Evolutionary conservation across 2,329 filamentous ascomycete species (phyloP), one percentile per base, ranked within the genome.

Genomic region (Cercospora sojina): DNA sequence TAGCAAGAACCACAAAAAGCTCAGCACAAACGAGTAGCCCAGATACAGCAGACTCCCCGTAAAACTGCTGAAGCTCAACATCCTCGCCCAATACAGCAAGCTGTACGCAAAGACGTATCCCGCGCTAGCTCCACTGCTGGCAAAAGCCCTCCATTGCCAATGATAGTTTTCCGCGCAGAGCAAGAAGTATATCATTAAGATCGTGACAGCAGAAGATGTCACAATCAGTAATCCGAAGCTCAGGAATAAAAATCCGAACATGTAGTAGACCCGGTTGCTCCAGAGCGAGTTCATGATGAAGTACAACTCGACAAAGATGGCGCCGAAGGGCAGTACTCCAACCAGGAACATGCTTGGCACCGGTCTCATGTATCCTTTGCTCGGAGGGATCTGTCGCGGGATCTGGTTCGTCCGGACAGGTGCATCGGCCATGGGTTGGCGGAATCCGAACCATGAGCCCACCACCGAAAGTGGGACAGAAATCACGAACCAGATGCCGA

Each of bases 261-360:
- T 99, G 86, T 99, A 99, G 85, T 99, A 99, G 72, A 99, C 95
- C 80, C 95, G 92, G 83, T 90, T 94, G 80, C 96, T 97, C 95
- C 95, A 99, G 77, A 99, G 94, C 27, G 92, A 96, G 81, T 90
- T 96, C 92, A 99, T 96, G 83, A 99, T 97, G 81, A 98, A 98
- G 85, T 97, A 98, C 2, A 99, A 88, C 82, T 99, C 95, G 56
- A 98, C 93, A 72, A 98, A 97, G 77, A 99, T 98, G 69, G 95
- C 94, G 56, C 91, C 93, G 75, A 99, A 99, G 0, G 95, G 95
- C 27, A 98, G 85, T 59, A 98, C 89, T 61, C 95, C 95, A 25
- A 96, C 94, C 23, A 98, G 86, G 16, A 97, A 85, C 86, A 97
- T 94, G 70, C 91, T 96, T 1, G 95, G 95, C 7, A 97, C 81